A percentile compares a stretch with the other conserved stretches of the same genome.
Conservation (phyloP, 2,329 filamentous ascomycete species). For the Paraphaeosphaeria minitans region DNA sequence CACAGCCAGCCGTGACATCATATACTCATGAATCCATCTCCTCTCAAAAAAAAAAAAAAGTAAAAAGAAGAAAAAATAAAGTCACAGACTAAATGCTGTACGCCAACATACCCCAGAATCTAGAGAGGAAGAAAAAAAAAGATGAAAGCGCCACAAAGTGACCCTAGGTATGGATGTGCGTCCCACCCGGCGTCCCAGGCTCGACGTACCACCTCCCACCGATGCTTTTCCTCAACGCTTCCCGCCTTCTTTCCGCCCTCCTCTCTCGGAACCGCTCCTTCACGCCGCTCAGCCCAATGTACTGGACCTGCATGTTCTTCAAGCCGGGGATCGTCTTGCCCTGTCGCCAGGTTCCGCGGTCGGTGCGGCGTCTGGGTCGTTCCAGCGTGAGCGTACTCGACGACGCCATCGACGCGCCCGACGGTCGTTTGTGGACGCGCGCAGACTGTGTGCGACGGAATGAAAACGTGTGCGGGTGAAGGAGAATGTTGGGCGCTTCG, state of each 20-base stretch:
- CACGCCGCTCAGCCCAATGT: constrained; percentile 57
- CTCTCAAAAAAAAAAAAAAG: too few species aligned
- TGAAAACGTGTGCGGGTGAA: constrained; percentile 33
- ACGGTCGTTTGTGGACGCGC: constrained; percentile 31
- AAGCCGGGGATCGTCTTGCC: constrained; percentile 48
- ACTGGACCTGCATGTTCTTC: constrained; percentile 55
- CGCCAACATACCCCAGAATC: background rate
- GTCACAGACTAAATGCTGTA: background rate
- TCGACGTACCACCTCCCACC: constrained; percentile 50
- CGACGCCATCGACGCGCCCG: background rate
- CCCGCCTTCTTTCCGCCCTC: constrained; percentile 58
- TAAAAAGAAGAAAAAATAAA: too few species aligned
- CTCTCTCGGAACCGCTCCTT: constrained; percentile 54
- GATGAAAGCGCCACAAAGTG: background rate
- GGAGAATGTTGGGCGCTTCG: constrained; percentile 29
- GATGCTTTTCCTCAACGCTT: constrained; percentile 61
- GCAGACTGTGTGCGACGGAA: constrained; percentile 21
- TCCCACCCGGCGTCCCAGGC: constrained; percentile 22
- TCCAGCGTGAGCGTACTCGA: constrained; percentile 1
- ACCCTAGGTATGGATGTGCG: background rate
- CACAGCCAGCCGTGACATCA: background rate
- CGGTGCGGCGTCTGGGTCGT: constrained; percentile 3
- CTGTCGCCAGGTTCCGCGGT: constrained; percentile 33
- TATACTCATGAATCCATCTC: background rate
- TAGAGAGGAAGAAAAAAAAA: too few species aligned